These are phyloP conservation scores for Candida argentea DNA, from an alignment of 805 yeast genomes.

Conservation along the genomic window DNA sequence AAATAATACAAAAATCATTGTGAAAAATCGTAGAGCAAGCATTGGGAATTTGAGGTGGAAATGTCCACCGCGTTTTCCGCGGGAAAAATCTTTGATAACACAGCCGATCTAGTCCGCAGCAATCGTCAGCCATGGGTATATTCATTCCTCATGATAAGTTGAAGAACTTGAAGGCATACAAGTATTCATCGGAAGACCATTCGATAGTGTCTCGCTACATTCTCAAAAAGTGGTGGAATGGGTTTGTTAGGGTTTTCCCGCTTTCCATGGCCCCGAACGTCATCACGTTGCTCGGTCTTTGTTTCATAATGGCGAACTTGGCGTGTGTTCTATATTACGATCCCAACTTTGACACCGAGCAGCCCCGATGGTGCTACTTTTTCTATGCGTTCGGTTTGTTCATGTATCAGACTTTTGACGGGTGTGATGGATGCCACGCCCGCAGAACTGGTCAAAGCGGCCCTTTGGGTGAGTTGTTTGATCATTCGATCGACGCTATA, in stretches of 20 bases:
- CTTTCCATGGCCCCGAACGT: conserved; percentile 87
- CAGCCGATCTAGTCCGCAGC: too few species aligned
- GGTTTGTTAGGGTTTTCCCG: conserved; percentile 69
- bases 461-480: conserved; percentile 90
- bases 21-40: background rate
- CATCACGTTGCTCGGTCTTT: conserved; percentile 71
- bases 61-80: conserved; percentile 1
- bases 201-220: conserved; percentile 67
- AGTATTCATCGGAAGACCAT: conserved; percentile 70
- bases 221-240: conserved; percentile 74
- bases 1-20: too few species aligned
- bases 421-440: conserved; percentile 94
- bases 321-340: conserved; percentile 60
- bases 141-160: conserved; percentile 48
- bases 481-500: conserved; percentile 68
- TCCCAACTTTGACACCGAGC: conserved; percentile 47
- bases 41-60: background rate
- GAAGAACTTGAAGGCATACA: conserved; percentile 45
- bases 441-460: conserved; percentile 92
- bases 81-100: too few species aligned
- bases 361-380: conserved; percentile 71
- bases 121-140: conserved; percentile 59
- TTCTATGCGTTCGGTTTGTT: conserved; percentile 76
- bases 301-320: conserved; percentile 58
- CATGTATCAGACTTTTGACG: conserved; percentile 91